Evolutionary conservation across 352 stramenopile genomes (phyloP), one percentile per base, ranked within the genome.

Genomic region (Globisporangium orthogonon): DNA sequence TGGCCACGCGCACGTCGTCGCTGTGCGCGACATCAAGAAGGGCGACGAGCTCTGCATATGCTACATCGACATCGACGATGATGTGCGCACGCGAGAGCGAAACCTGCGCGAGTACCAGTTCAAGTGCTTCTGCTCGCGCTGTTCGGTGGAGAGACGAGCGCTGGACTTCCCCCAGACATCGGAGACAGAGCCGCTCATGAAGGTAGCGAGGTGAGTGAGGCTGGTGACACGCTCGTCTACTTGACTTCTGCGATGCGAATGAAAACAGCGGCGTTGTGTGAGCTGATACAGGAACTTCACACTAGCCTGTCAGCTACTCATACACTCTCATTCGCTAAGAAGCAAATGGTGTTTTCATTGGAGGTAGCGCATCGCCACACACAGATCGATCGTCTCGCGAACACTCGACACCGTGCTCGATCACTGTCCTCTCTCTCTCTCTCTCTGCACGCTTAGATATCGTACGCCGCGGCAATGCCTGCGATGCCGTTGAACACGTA

Each of bases 401-500:
- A 23, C 23, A 23, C 23, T 23, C 23, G 23, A 23, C 23, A 23
- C 23, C 23, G 31, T 7, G 31, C 31, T 35, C 31, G 31, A 35
- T 7, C 7, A 7, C 31, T 35, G 31, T 14, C 17, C 44, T 18
- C 51, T 49, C 15, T 46, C 29, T 23, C 23, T 23, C 23, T 23
- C 23, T 23, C 23, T 23, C 23, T 23, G n/a, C n/a, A n/a, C 5
- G 48, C 35, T 86, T 85, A 96, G n/a, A 95, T 60, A 6, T 71
- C 62, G 56, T 93, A 94, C 9, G 84, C 87, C 13, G 67, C 82
- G 30, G 83, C 86, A 28, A 71, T 56, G 2, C 77, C 83, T 5
- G 78, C 87, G 64, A 99, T 98, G 28, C 96, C 97, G 75, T 99
- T 99, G 76, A 98, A 99, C 7, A 99, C 45, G 69, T 98, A 98